These are phyloP conservation scores for Acanthamoeba divionensis DNA, from an alignment of 208 protist species.

Conservation along the genomic window DNA sequence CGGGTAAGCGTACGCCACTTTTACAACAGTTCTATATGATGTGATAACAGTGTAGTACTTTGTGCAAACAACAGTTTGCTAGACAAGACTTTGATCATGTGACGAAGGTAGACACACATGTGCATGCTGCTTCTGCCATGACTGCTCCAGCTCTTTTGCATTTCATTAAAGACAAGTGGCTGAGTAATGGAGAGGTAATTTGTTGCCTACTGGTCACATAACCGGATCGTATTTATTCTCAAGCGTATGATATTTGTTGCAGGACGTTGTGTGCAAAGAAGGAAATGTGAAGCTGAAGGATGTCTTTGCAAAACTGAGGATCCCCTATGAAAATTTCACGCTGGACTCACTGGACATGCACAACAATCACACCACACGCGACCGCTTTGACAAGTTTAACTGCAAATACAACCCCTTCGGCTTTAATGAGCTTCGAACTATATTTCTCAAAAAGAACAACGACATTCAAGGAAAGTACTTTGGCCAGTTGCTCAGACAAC, in stretches of 20 bases:
- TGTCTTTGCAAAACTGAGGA: slow-evolving; percentile 73
- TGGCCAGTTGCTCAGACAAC: slow-evolving; percentile 79
- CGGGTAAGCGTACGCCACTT: background rate
- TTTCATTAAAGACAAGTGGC: slow-evolving; percentile 92
- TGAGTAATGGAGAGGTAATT: slow-evolving; percentile 72
- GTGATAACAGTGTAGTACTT: background rate
- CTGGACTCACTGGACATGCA: slow-evolving; percentile 91
- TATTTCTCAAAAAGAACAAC: slow-evolving; percentile 98
- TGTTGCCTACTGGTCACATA: too few relatives aligned
- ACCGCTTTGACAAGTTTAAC: slow-evolving; percentile 99
- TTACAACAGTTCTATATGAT: slow-evolving; percentile 43
- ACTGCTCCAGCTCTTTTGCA: slow-evolving; percentile 89
- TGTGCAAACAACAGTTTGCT: background rate
- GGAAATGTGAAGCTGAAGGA: slow-evolving; percentile 75
- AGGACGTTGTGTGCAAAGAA: slow-evolving; percentile 89
- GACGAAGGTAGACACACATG: slow-evolving; percentile 95
- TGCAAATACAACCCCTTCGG: slow-evolving; percentile 93
- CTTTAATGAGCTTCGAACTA: slow-evolving; percentile 82
- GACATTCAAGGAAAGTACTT: slow-evolving; percentile 96
- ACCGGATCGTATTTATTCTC: too few relatives aligned
- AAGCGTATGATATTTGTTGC: too few relatives aligned
- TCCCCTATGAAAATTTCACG: slow-evolving; percentile 84
- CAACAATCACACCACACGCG: slow-evolving; percentile 90
- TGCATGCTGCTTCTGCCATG: slow-evolving; percentile 95
- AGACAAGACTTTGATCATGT: slow-evolving; percentile 94